Evolutionary conservation across 2,329 filamentous ascomycete species (phyloP).

Genomic region (Teratosphaeria zuluensis): DNA sequence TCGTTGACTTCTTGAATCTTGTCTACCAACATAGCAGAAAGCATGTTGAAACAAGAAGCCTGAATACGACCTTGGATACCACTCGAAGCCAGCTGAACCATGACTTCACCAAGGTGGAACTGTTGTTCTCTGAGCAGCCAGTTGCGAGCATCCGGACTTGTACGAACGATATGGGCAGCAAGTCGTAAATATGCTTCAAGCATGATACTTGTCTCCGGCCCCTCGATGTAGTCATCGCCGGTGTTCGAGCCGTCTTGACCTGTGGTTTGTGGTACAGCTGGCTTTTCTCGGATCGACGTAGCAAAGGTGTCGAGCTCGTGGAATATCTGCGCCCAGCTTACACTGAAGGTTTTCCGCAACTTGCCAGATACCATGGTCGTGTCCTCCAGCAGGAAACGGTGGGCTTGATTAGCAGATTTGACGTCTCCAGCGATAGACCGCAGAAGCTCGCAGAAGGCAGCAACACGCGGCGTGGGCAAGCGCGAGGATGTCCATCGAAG

Average conservation of each 20-base stretch:
- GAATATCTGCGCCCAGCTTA: conserved; percentile 91
- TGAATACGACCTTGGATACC: conserved; percentile 66
- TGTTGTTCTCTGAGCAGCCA: conserved; percentile 62
- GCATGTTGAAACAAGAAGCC: conserved; percentile 71
- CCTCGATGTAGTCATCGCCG: conserved; percentile 48
- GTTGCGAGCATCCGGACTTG: conserved; percentile 61
- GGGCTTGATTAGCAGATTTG: conserved; percentile 72
- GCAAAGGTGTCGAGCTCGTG: conserved; percentile 81
- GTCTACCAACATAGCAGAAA: conserved; percentile 64
- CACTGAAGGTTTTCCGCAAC: conserved; percentile 69
- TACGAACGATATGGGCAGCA: conserved; percentile 67
- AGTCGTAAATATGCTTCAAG: conserved; percentile 86
- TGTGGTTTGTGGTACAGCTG: conserved; percentile 49
- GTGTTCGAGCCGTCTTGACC: conserved; percentile 23
- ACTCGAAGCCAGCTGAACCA: conserved; percentile 71
- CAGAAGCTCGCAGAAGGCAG: conserved; percentile 93
- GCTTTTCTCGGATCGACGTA: conserved; percentile 64
- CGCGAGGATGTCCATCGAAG: conserved; percentile 93
- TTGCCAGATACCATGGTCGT: conserved; percentile 50
- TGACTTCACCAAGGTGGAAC: conserved; percentile 60
- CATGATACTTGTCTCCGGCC: conserved; percentile 94
- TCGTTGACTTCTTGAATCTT: conserved; percentile 60
- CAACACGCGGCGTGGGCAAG: conserved; percentile 90
- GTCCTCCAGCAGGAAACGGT: conserved; percentile 85
- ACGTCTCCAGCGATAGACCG: conserved; percentile 77